Percentiles rank a stretch among this genome's conserved stretches.
phyloP scores from a whole-genome alignment of 2,329 filamentous ascomycete species.

The Neofusicoccum parvum region DNA sequence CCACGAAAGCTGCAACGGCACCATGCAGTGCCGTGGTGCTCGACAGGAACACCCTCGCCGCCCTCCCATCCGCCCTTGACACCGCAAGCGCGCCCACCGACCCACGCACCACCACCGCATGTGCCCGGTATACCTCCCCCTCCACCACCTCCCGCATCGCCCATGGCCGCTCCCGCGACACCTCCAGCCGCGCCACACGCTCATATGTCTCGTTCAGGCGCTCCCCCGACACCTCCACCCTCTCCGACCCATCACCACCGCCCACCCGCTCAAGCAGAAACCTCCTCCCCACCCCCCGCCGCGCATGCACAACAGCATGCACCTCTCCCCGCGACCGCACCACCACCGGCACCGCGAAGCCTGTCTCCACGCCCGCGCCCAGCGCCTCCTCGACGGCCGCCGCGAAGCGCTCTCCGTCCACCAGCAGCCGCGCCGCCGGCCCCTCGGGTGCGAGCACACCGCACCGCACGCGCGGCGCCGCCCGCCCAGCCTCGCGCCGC shows the following conservation, averaged over 20 bases:
- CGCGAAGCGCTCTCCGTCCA: not conserved
- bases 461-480: not conserved
- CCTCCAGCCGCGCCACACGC: not conserved
- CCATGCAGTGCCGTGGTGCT: not conserved
- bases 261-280: not conserved
- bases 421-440: not conserved
- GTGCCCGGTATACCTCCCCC: not conserved
- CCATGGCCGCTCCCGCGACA: constrained; percentile 9
- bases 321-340: constrained; percentile 10
- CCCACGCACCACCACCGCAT: not conserved
- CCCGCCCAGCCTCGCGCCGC: not conserved
- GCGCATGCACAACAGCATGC: not conserved
- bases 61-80: not conserved
- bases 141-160: constrained; percentile 6
- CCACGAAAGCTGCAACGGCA: not conserved
- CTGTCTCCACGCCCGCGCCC: not conserved
- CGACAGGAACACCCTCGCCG: not conserved
- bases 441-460: not conserved
- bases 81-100: not conserved
- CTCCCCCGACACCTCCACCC: not conserved
- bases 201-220: constrained; percentile 13
- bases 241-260: not conserved
- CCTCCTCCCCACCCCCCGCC: not conserved
- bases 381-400: not conserved
- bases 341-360: not conserved